Conservation (phyloP, 371 early-diverging fungal genomes). For the Quaeritorhiza haematococci region DNA sequence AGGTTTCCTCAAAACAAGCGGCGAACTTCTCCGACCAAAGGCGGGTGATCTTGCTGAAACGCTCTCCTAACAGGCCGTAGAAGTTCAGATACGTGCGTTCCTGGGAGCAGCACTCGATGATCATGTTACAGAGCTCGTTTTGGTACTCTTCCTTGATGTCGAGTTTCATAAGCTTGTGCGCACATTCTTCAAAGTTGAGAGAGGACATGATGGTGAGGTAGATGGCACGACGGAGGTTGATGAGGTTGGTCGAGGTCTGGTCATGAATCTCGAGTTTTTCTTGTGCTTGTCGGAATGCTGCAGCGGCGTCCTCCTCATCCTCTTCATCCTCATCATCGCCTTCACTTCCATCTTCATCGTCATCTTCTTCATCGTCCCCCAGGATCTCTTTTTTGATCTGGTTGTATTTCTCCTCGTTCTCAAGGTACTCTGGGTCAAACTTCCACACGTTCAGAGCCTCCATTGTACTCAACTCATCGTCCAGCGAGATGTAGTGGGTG, state of each 20-base stretch:
- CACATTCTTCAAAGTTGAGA: conserved; percentile 91
- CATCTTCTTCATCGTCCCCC: conserved; percentile 71
- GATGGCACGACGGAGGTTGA: conserved; percentile 85
- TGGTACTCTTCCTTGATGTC: conserved; percentile 79
- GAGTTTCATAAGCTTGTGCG: conserved; percentile 89
- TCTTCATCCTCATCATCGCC: conserved; percentile 44
- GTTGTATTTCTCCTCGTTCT: conserved; percentile 78
- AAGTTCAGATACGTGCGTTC: conserved; percentile 91
- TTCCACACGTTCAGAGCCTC: conserved; percentile 81
- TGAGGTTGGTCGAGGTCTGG: conserved; percentile 80
- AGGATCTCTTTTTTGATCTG: conserved; percentile 83
- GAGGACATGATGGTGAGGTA: conserved; percentile 95
- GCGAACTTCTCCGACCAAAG: conserved; percentile 77
- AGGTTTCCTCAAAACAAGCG: conserved; percentile 74
- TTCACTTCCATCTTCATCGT: conserved; percentile 44
- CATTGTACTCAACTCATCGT: conserved; percentile 69
- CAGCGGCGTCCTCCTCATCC: conserved; percentile 46
- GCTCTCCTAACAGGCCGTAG: conserved; percentile 90
- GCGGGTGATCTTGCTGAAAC: conserved; percentile 82
- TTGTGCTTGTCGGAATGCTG: conserved; percentile 18
- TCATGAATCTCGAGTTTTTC: conserved; percentile 77
- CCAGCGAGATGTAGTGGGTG: conserved; percentile 80
- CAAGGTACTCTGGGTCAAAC: conserved; percentile 72
- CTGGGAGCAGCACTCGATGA: conserved; percentile 94
- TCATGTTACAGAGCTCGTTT: conserved; percentile 90